Base-by-base conservation (phyloP, 1,139 yeast species). In the Meyerozyma sp. region DNA sequence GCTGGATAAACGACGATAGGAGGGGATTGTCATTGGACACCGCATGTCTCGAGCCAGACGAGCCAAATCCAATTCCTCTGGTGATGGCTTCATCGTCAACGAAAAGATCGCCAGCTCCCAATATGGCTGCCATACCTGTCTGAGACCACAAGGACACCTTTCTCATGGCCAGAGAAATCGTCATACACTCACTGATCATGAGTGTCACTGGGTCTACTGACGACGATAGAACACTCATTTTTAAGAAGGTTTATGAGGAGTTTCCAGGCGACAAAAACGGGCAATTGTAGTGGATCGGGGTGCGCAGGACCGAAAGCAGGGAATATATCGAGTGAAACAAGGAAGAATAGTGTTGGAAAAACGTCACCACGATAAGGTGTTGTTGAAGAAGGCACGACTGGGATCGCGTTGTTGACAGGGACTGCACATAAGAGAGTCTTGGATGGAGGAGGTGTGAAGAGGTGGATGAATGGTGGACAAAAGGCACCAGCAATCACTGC, bases 151-250 rank as follows among this genome's bases (percentile, higher is more conserved):
- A 79, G 42, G 86, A 76, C 58, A 82, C 79, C 61, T 91, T 91
- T 42, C 98, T 75, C 96, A 93, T 90, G 27, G 95, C 93, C 13
- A 95, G 84, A 16, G 94, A 82, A 46, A 93, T 79, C 44, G 84
- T 74, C 61, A 89, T 84, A 61, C 97, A 89, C 66, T 93, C 98
- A 59, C 87, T 87, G 49, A 89, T 82, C 50, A 89, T 84, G 52
- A 91, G 79, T 5, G 95, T 86, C 48, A 85, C 78, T 13, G 96
- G 89, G 61, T 89, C 96, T 44, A 88, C 34, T 8, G 34, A 30
- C 16, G 34, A 30, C 34, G 34, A 30, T 30, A 30, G 34, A 14
- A 30, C 34, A 30, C 34, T 30, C 34, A 30, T 30, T 30, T 7
- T 30, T 4, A n/a, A 29, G 13, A 29, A 29, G 8, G 20, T 11